phyloP scores from a whole-genome alignment of 208 protist species.

The Wallacemonas sp. region DNA sequence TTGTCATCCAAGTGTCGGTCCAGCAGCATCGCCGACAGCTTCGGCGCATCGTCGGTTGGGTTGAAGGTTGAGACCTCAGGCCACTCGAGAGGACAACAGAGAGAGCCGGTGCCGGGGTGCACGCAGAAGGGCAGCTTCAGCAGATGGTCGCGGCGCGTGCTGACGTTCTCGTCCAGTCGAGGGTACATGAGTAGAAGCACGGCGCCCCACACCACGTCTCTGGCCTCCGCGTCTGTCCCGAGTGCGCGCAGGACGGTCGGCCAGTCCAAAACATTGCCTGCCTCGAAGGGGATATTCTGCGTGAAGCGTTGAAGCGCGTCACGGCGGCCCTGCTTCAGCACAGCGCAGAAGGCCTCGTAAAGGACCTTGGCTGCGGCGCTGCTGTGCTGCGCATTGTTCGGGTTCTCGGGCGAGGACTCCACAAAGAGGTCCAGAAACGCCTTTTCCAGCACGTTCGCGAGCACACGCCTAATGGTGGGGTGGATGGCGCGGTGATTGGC shows the following conservation, averaged over 20 bases:
- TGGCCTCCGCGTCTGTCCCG: constrained; percentile 41
- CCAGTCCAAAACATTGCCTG: constrained; percentile 75
- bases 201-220: constrained; percentile 54
- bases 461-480: constrained; percentile 67
- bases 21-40: constrained; percentile 66
- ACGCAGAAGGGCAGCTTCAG: constrained; percentile 98
- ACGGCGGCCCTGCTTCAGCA: constrained; percentile 71
- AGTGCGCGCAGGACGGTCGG: constrained; percentile 38
- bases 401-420: constrained; percentile 47
- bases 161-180: constrained; percentile 97
- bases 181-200: constrained; percentile 93
- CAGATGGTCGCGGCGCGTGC: constrained; percentile 96
- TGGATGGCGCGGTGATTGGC: constrained; percentile 81
- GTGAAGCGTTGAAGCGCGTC: constrained; percentile 61
- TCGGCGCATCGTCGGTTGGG: constrained; percentile 67
- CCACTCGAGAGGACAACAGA: constrained; percentile 89
- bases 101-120: constrained; percentile 92
- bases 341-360: constrained; percentile 60
- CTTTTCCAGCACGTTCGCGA: constrained; percentile 48
- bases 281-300: constrained; percentile 48
- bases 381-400: constrained; percentile 66
- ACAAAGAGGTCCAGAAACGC: constrained; percentile 78
- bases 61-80: constrained; percentile 63
- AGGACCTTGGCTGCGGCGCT: constrained; percentile 67
- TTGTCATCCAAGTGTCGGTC: constrained; percentile 62